A percentile compares a stretch with the other conserved stretches of the same genome.
These are phyloP conservation scores for Zopfia rhizophila DNA, from an alignment of 2,329 filamentous ascomycete genomes.

Conservation along the genomic window DNA sequence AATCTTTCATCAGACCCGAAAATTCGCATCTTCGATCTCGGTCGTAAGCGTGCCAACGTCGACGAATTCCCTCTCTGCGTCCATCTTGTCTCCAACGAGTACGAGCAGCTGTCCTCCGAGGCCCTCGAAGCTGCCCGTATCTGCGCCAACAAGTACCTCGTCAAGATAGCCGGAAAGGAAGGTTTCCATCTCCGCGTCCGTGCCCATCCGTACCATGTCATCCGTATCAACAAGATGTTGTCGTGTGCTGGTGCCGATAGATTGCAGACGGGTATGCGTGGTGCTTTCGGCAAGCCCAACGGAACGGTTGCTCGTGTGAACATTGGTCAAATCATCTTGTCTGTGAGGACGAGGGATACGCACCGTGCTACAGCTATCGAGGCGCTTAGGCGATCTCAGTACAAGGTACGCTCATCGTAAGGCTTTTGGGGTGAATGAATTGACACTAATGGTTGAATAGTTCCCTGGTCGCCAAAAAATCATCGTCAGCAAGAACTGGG, in stretches of 20 bases:
- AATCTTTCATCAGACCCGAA: slow-evolving; percentile 64
- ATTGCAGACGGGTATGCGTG: slow-evolving; percentile 99
- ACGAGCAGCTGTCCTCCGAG: slow-evolving; percentile 99
- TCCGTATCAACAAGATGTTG: slow-evolving; percentile 99
- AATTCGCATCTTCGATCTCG: slow-evolving; percentile 98
- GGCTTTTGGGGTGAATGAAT: not conserved
- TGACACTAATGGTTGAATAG: slow-evolving; percentile 28
- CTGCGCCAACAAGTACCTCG: slow-evolving; percentile 97
- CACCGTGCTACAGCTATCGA: slow-evolving; percentile 94
- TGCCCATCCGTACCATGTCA: slow-evolving; percentile 99
- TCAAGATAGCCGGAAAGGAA: slow-evolving; percentile 76
- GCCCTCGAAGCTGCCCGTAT: slow-evolving; percentile 99
- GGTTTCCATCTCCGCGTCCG: slow-evolving; percentile 77
- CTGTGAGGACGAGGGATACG: slow-evolving; percentile 94
- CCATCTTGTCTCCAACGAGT: slow-evolving; percentile 99
- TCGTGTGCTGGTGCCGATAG: slow-evolving; percentile 99
- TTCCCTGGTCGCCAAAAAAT: slow-evolving; percentile 99
- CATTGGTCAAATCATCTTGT: slow-evolving; percentile 99
- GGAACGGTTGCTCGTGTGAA: slow-evolving; percentile 99
- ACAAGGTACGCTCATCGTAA: slow-evolving; percentile 71
- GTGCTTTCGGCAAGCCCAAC: slow-evolving; percentile 99
- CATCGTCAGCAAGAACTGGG: slow-evolving; percentile 99
- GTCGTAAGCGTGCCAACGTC: slow-evolving; percentile 97
- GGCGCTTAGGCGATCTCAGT: slow-evolving; percentile 98
- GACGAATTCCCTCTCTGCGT: slow-evolving; percentile 99